Conservation (phyloP, 2,329 filamentous ascomycete genomes). For the Zymoseptoria brevis region DNA sequence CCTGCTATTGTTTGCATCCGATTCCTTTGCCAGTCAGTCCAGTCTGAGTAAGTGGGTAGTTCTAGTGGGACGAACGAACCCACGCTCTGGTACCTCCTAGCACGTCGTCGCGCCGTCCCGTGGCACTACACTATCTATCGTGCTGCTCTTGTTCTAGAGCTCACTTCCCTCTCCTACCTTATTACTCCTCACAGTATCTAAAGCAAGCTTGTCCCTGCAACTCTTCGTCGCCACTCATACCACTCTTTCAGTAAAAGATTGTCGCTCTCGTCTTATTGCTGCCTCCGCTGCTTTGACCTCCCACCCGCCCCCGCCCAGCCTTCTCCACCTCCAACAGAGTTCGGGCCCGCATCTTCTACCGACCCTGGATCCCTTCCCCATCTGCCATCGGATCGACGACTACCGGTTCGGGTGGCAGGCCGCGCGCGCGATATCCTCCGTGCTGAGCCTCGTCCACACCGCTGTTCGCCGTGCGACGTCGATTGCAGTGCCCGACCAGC, state of each 20-base stretch:
- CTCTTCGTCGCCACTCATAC: slow-evolving; percentile 18
- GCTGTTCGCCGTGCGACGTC: background rate
- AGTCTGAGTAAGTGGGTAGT: too few relatives aligned
- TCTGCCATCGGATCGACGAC: background rate
- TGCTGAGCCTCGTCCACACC: background rate
- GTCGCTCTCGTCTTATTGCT: slow-evolving; percentile 13
- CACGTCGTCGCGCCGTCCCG: background rate
- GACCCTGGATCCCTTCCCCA: background rate
- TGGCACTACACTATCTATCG: background rate
- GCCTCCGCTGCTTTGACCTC: slow-evolving; percentile 1
- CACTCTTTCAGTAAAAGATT: slow-evolving; percentile 23
- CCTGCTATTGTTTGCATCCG: too few relatives aligned
- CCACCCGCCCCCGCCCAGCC: slow-evolving; percentile 1
- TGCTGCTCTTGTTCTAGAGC: background rate
- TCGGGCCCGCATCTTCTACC: background rate
- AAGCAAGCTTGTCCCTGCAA: slow-evolving; percentile 27
- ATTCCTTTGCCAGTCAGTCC: too few relatives aligned
- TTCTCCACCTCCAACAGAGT: background rate
- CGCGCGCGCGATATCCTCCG: background rate
- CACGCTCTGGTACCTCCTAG: background rate
- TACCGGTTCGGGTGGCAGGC: background rate
- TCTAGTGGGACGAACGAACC: too few relatives aligned
- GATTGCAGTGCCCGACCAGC: background rate
- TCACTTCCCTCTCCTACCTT: background rate
- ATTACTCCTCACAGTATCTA: slow-evolving; percentile 10